Evolutionary conservation across 805 yeast species (phyloP), one percentile per base, ranked within the genome.

Genomic region (Candida palmyrensis): DNA sequence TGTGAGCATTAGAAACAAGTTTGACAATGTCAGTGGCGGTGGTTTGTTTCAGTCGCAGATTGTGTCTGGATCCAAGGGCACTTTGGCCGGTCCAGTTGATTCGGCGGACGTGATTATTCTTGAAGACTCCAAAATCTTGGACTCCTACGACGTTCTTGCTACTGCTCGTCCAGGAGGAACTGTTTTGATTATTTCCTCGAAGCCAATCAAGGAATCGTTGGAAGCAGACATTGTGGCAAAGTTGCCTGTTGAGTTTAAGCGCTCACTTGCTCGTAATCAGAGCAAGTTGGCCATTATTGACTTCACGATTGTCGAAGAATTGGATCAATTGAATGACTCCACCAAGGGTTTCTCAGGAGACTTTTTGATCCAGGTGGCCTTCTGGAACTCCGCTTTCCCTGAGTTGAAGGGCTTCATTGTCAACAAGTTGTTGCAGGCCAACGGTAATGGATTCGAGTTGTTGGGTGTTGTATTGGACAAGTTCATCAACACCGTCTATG

Each of bases 401-500:
- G 71, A 70, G 25, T 66, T 77, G 28, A 72, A 71, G 21, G 80
- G 79, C 30, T 78, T 79, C 22, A 69, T 82, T 43, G 87, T 84
- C 39, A 78, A 85, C 57, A 80, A 81, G 54, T 75, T 87, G 46
- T 76, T 82, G 59, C 85, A 81, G 53, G 79, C 92, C 11, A 82
- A 82, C 40, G 92, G 95, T 32, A 73, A 82, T 32, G 87, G 80
- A 42, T 83, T 86, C 39, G 96, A 88, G 62, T 64, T 82, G 38
- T 70, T 87, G 43, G 84, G 83, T 21, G 77, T 82, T 21, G 86
- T 79, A 29, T 66, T 82, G 51, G 77, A 80, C 37, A 75, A 76
- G 37, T 71, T 78, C 33, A 73, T 85, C 35, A 78, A 77, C 31
- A 75, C 78, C 40, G 73, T 73, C 13, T 67, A 70, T 32, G 74